Base-by-base conservation (phyloP, 1,139 yeast genomes). In the Candida freyschussii region DNA sequence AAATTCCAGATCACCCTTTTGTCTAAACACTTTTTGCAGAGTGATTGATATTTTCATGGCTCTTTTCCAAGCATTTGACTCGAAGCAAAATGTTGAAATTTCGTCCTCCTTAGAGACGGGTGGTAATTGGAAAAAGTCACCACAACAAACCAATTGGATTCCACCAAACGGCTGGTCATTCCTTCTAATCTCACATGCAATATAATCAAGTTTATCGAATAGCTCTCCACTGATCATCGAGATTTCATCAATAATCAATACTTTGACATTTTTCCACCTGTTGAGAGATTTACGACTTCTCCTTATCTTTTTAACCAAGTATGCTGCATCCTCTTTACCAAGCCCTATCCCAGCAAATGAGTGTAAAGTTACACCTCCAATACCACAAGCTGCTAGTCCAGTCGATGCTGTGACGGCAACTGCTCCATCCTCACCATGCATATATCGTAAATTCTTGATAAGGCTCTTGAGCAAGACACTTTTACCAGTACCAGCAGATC, bases 401-500 rank as follows among this genome's bases (percentile, higher is more conserved):
- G 96, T 87, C 0, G 95, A 81, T 0, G 96, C 96, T 0, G 96
- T 86, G 2, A 86, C 85, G 0, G 86, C 93, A 1, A 87, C 87
- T 11, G 65, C 53, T 1, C 73, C 72, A 3, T 52, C 53, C 1
- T 73, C 51, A 1, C 68, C 66, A 50, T 76, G 66, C 34, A 62
- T 67, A 1, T 45, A 37, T 39, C 65, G 67, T 36, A 91, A 60
- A 0, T 71, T 65, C 42, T 74, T 70, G 34, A 91, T 89, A 25
- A 91, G 69, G 17, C 80, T 72, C 39, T 80, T 68, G 30, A 93
- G 62, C 13, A 84, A 63, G 5, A 87, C 78, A 2, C 96, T 85
- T 55, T 87, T 87, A 50, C 97, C 97, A 1, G 96, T 87, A 50
- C 96, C 97, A 0, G 97, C 97, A 24, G 96, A 84, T 24, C 97